Conservation (phyloP, 805 yeast species). For the Metschnikowia henanensis region DNA sequence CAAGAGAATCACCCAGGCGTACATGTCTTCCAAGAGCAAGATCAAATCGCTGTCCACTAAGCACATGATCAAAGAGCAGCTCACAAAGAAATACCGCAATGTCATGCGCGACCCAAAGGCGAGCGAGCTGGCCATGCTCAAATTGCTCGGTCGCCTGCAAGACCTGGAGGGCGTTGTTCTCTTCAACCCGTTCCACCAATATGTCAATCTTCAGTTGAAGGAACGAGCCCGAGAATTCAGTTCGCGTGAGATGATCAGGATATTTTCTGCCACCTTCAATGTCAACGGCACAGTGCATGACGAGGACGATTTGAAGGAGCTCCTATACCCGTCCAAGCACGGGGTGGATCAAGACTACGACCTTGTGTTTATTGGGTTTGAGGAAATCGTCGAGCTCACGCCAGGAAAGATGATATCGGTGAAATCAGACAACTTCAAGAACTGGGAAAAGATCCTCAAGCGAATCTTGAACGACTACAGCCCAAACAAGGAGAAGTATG, state of each 20-base stretch:
- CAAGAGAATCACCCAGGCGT: constrained; percentile 39
- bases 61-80: constrained; percentile 32
- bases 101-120: constrained; percentile 43
- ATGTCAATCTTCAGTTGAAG: constrained; percentile 42
- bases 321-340: constrained; percentile 45
- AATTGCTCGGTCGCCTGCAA: constrained; percentile 48
- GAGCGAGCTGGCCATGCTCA: constrained; percentile 45
- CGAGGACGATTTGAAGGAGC: constrained; percentile 41
- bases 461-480: constrained; percentile 40
- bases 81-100: constrained; percentile 37
- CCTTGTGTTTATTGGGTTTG: constrained; percentile 78
- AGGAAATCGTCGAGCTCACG: constrained; percentile 82
- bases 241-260: constrained; percentile 37
- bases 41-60: constrained; percentile 45
- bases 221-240: constrained; percentile 41
- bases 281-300: constrained; percentile 48
- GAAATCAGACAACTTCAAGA: constrained; percentile 58
- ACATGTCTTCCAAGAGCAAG: constrained; percentile 38
- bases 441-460: constrained; percentile 68
- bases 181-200: constrained; percentile 56
- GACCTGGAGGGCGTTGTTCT: constrained; percentile 45
- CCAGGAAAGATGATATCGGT: constrained; percentile 82
- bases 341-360: constrained; percentile 51
- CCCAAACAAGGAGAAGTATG: constrained; percentile 43
- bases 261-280: constrained; percentile 54